Evolutionary conservation across 306 rosid genomes (phyloP), one percentile per base, ranked within the genome.

Genomic region (Glycine tomentella): DNA sequence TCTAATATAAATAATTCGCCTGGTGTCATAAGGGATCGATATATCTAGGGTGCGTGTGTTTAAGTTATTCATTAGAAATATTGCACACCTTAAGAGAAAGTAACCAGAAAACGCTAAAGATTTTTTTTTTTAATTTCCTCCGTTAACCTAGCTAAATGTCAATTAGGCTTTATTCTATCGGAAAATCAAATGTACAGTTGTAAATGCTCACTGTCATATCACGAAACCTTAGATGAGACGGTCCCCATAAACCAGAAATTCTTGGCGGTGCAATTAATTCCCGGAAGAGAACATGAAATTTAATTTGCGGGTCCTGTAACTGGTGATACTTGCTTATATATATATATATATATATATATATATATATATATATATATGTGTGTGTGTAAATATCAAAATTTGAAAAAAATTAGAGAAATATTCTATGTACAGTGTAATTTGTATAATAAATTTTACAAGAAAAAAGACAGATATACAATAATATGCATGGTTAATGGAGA

Each of bases 251-350:
- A 74, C 36, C 44, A 66, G 20, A 69, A 58, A 86, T 81, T 61
- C 80, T 63, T 56, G 77, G 74, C 14, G 1, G 36, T 38, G 84
- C 84, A 86, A 75, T 83, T 79, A 79, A 61, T 78, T 78, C 42
- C 31, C 52, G 15, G 40, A 55, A 69, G 31, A 74, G 79, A 72
- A 57, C 48, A 77, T 71, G 16, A 73, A 63, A 76, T 15, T 9
- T 34, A 63, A 76, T 15, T 9, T 34, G 8, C 71, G 8, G 44
- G 57, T 12, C 49, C 82, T 64, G 75, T 82, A 79, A 66, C 58
- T 67, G 66, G 72, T 66, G 79, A 76, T 62, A 50, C 36, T 7
- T 15, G 31, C n/a, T 77, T 57, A 45, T 64, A 52, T 36, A 3
- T 78, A 20, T 20, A 20, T 20, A 20, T 20, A 20, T 20, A 20